Conservation (phyloP, 2,329 filamentous ascomycete genomes). For the Exophiala sideris region DNA sequence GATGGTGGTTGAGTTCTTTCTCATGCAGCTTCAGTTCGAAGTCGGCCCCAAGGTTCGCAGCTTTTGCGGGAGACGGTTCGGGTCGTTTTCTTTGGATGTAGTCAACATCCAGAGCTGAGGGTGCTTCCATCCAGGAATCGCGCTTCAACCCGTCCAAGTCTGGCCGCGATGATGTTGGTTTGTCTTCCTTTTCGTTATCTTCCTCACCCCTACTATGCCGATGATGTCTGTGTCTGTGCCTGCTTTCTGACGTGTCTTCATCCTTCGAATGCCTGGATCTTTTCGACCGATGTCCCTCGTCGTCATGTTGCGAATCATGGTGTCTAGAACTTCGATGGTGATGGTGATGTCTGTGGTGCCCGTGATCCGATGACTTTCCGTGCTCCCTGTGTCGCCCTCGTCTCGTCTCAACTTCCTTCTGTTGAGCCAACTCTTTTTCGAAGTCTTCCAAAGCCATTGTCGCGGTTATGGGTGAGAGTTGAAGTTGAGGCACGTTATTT, state of each 20-base stretch:
- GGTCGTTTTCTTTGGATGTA: conserved; percentile 59
- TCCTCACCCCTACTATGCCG: conserved; percentile 31
- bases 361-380: conserved; percentile 35
- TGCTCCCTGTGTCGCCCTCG: conserved; percentile 41
- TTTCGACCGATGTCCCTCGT: conserved; percentile 45
- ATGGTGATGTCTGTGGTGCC: conserved; percentile 27
- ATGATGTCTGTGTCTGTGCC: conserved; percentile 34
- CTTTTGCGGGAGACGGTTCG: conserved; percentile 43
- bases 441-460: conserved; percentile 67
- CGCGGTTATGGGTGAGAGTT: neutral
- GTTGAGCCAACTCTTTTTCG: conserved; percentile 66
- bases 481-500: neutral
- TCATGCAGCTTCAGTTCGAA: conserved; percentile 71
- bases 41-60: conserved; percentile 49
- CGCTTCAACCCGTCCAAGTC: conserved; percentile 53
- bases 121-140: conserved; percentile 93
- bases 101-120: conserved; percentile 76
- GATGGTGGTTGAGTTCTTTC: conserved; percentile 74
- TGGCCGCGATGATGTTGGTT: conserved; percentile 32
- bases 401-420: conserved; percentile 34
- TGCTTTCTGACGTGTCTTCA: conserved; percentile 23
- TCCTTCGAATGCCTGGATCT: conserved; percentile 42
- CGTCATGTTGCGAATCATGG: conserved; percentile 49
- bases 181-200: conserved; percentile 22
- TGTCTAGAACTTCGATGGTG: conserved; percentile 39